phyloP scores from a whole-genome alignment of 1,139 yeast genomes.

The Yamadazyma dushanensis region DNA sequence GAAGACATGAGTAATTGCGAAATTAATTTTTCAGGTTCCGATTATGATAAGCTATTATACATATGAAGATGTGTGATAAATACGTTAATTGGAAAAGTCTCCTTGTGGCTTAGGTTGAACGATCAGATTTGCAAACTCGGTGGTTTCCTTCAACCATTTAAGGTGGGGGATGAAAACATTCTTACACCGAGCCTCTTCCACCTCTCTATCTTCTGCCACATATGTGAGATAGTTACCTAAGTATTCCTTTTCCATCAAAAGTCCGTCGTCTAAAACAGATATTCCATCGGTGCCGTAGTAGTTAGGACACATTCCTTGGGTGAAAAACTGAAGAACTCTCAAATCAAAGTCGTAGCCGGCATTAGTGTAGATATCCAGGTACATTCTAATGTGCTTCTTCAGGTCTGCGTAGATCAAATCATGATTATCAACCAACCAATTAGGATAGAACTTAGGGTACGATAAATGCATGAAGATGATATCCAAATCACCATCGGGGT shows the following conservation, averaged over 20 bases:
- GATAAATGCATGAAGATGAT: conserved; percentile 59
- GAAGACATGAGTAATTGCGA: no score
- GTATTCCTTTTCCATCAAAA: conserved; percentile 24
- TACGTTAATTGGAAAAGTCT: conserved; percentile 2
- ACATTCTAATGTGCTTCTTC: conserved; percentile 49
- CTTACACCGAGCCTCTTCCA: conserved; percentile 30
- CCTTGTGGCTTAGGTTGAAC: conserved; percentile 13
- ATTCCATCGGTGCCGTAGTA: conserved; percentile 33
- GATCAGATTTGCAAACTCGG: conserved; percentile 18
- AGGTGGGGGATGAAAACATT: conserved; percentile 42
- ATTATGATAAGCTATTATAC: no score
- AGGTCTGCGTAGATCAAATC: conserved; percentile 41
- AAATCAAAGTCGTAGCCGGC: conserved; percentile 57
- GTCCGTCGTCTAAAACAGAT: conserved; percentile 27
- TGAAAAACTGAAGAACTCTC: conserved; percentile 36
- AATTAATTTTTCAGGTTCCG: no score
- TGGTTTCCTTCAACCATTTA: conserved; percentile 38
- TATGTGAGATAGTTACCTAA: conserved; percentile 37
- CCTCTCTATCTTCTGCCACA: conserved; percentile 25
- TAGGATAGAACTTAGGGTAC: conserved; percentile 63
- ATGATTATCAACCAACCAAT: conserved; percentile 45
- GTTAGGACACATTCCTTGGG: conserved; percentile 39
- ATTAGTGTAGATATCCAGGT: conserved; percentile 37
- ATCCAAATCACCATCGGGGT: conserved; percentile 22
- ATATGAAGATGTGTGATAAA: no score